Conservation (phyloP, 2,329 filamentous ascomycete species). For the Aspergillus sp. region DNA sequence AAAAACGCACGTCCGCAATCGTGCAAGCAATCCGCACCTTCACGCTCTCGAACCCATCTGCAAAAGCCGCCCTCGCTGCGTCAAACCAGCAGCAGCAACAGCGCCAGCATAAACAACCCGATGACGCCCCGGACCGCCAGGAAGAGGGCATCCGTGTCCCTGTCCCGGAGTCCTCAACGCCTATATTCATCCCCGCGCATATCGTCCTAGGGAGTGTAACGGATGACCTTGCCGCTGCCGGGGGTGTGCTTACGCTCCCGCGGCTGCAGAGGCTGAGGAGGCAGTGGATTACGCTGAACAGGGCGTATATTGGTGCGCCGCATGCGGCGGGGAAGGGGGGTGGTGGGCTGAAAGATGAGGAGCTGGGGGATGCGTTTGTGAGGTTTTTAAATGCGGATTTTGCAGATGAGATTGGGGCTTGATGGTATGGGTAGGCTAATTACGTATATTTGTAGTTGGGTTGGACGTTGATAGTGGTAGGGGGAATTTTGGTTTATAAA, state of each 20-base stretch:
- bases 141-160: conserved; percentile 33
- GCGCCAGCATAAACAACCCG: background rate
- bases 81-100: background rate
- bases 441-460: background rate
- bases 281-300: conserved; percentile 49
- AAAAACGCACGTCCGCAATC: conserved; percentile 44
- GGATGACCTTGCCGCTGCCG: conserved; percentile 44
- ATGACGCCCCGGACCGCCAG: background rate
- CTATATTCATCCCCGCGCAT: conserved; percentile 39
- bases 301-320: conserved; percentile 38
- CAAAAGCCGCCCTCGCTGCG: conserved; percentile 34
- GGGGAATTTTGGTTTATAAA: background rate
- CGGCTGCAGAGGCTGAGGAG: conserved; percentile 44
- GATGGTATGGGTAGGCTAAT: too few relatives aligned
- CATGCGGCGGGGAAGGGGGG: conserved; percentile 35
- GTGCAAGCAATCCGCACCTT: conserved; percentile 43
- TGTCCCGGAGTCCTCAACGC: conserved; percentile 30
- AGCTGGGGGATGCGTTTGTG: conserved; percentile 47
- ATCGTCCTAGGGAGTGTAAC: conserved; percentile 37
- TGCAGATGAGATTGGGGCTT: conserved; percentile 26
- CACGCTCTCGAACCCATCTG: conserved; percentile 39
- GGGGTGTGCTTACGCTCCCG: conserved; percentile 42
- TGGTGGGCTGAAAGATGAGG: conserved; percentile 32
- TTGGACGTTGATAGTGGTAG: background rate
- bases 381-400: conserved; percentile 47